Conservation (phyloP, 1,284 basidiomycete genomes). For the Papiliotrema flavescens region DNA sequence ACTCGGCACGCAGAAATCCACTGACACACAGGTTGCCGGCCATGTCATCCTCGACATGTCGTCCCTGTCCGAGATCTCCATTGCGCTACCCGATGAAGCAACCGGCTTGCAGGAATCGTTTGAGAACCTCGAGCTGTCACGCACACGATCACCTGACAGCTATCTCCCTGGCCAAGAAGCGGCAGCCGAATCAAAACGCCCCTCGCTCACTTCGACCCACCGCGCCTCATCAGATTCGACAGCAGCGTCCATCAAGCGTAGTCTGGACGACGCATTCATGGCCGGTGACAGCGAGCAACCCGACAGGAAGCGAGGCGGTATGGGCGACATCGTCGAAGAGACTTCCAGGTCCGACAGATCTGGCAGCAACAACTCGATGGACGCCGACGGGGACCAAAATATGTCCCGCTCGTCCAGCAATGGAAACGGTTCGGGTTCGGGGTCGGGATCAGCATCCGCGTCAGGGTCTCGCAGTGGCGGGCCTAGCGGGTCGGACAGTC, state of each 20-base stretch:
- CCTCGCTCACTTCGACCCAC: neutral
- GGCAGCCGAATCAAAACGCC: neutral
- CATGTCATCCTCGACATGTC: slow-evolving; percentile 76
- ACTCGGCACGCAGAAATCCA: neutral
- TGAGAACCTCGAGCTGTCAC: slow-evolving; percentile 1
- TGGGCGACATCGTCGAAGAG: neutral
- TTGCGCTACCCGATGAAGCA: slow-evolving; percentile 56
- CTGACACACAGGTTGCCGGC: slow-evolving; percentile 57
- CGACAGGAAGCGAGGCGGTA: neutral
- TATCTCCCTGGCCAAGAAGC: neutral
- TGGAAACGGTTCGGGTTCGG: slow-evolving; percentile 1
- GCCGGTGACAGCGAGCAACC: neutral
- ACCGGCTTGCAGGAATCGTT: slow-evolving; percentile 27
- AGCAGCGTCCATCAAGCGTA: slow-evolving; percentile 2
- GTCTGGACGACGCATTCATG: neutral
- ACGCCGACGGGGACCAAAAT: neutral
- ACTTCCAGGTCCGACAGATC: neutral
- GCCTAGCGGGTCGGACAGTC: slow-evolving; percentile 5
- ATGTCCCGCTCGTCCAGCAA: slow-evolving; percentile 1
- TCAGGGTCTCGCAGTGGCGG: neutral
- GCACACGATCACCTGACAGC: neutral
- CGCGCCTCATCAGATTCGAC: neutral
- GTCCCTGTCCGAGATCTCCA: slow-evolving; percentile 62
- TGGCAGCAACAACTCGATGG: neutral
- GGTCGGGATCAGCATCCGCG: too few species aligned